Conservation (phyloP, 2,329 filamentous ascomycete species). For the Fusarium foetens region DNA sequence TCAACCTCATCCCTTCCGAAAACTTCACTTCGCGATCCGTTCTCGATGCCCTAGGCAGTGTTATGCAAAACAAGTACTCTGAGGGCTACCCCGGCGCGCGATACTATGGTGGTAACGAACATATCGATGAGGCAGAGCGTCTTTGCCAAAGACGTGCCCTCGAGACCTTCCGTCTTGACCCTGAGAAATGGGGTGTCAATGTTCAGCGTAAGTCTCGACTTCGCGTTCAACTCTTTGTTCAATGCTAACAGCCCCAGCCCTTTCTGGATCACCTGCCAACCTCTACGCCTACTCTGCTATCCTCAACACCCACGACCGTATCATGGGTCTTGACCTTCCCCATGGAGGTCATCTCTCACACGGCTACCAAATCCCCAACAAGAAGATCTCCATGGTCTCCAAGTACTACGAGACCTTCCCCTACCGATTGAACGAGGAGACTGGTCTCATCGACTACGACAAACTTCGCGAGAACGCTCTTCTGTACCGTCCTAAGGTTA, state of each 20-base stretch:
- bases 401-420: conserved; percentile 98
- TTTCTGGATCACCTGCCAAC: conserved; percentile 78
- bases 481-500: conserved; percentile 91
- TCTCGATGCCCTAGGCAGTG: conserved; percentile 85
- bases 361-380: conserved; percentile 91
- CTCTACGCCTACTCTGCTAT: conserved; percentile 93
- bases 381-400: conserved; percentile 93
- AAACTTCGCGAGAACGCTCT: conserved; percentile 85
- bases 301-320: conserved; percentile 86
- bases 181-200: conserved; percentile 93
- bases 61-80: conserved; percentile 98
- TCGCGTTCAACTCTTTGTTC: neutral
- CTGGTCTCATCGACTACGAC: conserved; percentile 92
- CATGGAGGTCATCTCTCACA: conserved; percentile 95
- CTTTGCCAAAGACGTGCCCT: conserved; percentile 88
- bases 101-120: conserved; percentile 95
- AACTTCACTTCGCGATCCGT: conserved; percentile 93
- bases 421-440: conserved; percentile 87
- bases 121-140: conserved; percentile 88
- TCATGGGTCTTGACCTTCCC: conserved; percentile 95
- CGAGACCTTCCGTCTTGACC: conserved; percentile 82
- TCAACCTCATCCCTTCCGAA: conserved; percentile 92
- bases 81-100: conserved; percentile 94
- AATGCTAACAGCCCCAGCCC: conserved; percentile 55
- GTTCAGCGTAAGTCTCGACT: conserved; percentile 75